These are phyloP conservation scores for Novymonas esmeraldas DNA, from an alignment of 208 protist genomes.

Conservation along the genomic window DNA sequence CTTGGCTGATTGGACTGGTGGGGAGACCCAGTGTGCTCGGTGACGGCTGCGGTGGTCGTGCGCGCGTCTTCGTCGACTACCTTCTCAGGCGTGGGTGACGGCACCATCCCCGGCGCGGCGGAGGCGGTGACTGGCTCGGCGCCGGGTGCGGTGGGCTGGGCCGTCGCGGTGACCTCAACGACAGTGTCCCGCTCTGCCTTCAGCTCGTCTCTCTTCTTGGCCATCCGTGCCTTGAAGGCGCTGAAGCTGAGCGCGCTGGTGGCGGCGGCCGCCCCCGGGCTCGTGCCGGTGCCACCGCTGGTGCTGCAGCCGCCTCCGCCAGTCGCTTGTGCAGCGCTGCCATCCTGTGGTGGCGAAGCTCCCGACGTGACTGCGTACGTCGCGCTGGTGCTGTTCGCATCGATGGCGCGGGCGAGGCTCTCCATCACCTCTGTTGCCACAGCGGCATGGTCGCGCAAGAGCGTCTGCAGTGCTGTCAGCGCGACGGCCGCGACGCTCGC, in stretches of 20 bases:
- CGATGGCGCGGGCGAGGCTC: conserved; percentile 9
- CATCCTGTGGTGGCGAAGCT: background rate
- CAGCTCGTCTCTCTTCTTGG: conserved; percentile 59
- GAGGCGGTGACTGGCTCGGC: background rate
- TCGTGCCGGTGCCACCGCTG: conserved; percentile 1
- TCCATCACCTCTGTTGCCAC: conserved; percentile 18
- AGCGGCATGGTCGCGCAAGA: conserved; percentile 20
- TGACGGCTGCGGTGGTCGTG: conserved; percentile 6
- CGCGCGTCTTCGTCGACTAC: background rate
- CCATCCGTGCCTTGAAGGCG: conserved; percentile 64
- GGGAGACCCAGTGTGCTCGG: conserved; percentile 25
- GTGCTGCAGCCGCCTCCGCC: background rate
- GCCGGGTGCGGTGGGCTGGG: conserved; percentile 23
- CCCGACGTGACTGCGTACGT: background rate
- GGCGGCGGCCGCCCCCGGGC: background rate
- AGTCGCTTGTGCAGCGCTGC: background rate
- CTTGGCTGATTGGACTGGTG: conserved; percentile 24
- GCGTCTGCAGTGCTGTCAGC: conserved; percentile 25
- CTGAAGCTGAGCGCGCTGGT: conserved; percentile 38
- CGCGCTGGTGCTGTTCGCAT: background rate
- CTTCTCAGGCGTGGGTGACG: background rate
- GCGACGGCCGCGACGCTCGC: conserved; percentile 26
- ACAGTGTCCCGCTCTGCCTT: conserved; percentile 31
- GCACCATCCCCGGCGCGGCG: background rate
- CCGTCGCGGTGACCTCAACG: conserved; percentile 22